phyloP scores from a whole-genome alignment of 805 yeast species.

The Torulaspora franciscae region DNA sequence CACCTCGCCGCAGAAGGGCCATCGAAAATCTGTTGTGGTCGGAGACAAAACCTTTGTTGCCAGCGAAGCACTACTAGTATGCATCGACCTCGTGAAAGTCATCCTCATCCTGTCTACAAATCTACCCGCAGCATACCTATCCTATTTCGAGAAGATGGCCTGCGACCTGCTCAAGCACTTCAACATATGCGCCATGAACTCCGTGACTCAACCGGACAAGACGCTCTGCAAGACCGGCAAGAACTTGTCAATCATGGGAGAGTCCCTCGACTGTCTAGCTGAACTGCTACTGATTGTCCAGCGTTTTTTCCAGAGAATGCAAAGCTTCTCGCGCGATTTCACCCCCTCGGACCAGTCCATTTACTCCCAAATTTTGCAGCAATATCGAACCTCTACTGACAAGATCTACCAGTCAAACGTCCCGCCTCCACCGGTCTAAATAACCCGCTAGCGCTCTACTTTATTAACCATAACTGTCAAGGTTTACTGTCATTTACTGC shows the following conservation, averaged over 20 bases:
- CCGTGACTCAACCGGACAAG: constrained; percentile 22
- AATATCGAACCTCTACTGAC: constrained; percentile 28
- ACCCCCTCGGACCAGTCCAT: constrained; percentile 21
- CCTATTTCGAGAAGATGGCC: constrained; percentile 41
- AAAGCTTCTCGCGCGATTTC: constrained; percentile 24
- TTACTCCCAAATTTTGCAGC: constrained; percentile 24
- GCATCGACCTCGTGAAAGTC: constrained; percentile 43
- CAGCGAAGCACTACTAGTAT: constrained; percentile 44
- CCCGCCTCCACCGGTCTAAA: constrained; percentile 33
- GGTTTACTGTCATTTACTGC: constrained; percentile 1
- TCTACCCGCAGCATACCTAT: constrained; percentile 42
- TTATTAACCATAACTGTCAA: neutral
- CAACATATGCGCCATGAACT: constrained; percentile 38
- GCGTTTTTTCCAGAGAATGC: constrained; percentile 27
- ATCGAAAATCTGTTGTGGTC: constrained; percentile 42
- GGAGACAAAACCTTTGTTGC: constrained; percentile 55
- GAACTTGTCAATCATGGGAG: constrained; percentile 41
- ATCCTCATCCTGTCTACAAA: constrained; percentile 53
- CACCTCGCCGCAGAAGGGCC: constrained; percentile 24
- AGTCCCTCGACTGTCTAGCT: constrained; percentile 39
- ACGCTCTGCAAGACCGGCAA: constrained; percentile 27
- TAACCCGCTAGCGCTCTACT: neutral
- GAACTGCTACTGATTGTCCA: constrained; percentile 35
- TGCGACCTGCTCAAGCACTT: constrained; percentile 46
- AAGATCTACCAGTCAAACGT: constrained; percentile 33